Conservation (phyloP, 257 asterid species). For the Mentha longifolia region DNA sequence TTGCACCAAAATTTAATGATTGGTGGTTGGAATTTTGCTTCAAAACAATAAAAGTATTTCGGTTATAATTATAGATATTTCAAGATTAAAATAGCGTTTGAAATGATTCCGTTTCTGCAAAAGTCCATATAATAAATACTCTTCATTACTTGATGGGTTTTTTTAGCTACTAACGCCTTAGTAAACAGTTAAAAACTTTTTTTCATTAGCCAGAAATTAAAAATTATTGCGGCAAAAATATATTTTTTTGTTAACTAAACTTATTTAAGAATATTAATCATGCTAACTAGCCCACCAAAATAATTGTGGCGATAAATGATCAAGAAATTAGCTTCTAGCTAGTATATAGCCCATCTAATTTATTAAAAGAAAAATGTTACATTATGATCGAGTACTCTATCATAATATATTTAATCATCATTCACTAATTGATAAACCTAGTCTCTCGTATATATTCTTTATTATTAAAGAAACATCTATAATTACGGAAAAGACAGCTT, state of each 20-base stretch:
- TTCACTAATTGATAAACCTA: constrained; percentile 30
- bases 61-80: too few relatives aligned
- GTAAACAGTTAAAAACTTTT: too few relatives aligned
- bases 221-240: too few relatives aligned
- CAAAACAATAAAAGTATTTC: too few relatives aligned
- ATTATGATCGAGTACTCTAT: background rate
- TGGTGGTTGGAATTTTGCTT: too few relatives aligned
- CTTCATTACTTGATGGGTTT: too few relatives aligned
- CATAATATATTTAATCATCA: constrained; percentile 24
- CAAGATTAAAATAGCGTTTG: too few relatives aligned
- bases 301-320: constrained; percentile 12
- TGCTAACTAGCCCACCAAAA: background rate
- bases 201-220: too few relatives aligned
- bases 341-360: background rate
- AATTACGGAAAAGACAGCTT: constrained; percentile 38
- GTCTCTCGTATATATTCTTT: background rate
- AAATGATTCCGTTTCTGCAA: too few relatives aligned
- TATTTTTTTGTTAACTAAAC: background rate
- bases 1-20: too few relatives aligned
- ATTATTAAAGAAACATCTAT: background rate
- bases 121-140: too few relatives aligned
- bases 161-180: too few relatives aligned
- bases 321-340: background rate
- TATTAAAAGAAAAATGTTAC: background rate
- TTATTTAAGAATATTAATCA: background rate